phyloP scores from a whole-genome alignment of 129 eudicot genomes.

The Kitagawia praeruptora region DNA sequence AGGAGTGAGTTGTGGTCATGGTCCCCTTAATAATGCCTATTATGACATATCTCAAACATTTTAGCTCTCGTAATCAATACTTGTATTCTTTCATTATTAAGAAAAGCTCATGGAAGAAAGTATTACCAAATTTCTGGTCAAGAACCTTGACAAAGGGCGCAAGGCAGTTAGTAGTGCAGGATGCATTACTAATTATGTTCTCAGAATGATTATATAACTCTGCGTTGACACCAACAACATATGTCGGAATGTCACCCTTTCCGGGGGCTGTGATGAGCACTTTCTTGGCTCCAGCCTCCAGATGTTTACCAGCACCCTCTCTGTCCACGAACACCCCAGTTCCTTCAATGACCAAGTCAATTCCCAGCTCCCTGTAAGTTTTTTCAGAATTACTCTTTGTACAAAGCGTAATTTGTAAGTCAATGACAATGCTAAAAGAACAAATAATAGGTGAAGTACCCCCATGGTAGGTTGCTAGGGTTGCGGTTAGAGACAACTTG shows the following conservation, averaged over 20 bases:
- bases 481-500: slow-evolving; percentile 83
- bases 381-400: background rate
- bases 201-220: slow-evolving; percentile 57
- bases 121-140: slow-evolving; percentile 76
- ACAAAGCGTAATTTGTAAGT: background rate
- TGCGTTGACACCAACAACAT: slow-evolving; percentile 92
- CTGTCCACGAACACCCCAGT: slow-evolving; percentile 98
- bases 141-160: slow-evolving; percentile 97
- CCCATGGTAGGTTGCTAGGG: slow-evolving; percentile 85
- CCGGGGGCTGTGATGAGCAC: slow-evolving; percentile 98
- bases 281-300: slow-evolving; percentile 92
- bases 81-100: background rate
- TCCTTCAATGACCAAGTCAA: slow-evolving; percentile 85
- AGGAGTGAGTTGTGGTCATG: slow-evolving; percentile 99
- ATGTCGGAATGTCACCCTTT: slow-evolving; percentile 96
- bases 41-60: slow-evolving; percentile 4
- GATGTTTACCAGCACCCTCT: slow-evolving; percentile 93
- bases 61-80: background rate
- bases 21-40: slow-evolving; percentile 97
- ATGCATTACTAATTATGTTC: slow-evolving; percentile 88
- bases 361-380: slow-evolving; percentile 63
- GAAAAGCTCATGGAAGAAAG: background rate
- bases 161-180: slow-evolving; percentile 99
- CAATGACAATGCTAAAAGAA: background rate
- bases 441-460: slow-evolving; percentile 18